Base-by-base conservation (phyloP, 352 stramenopile genomes). In the Phytophthora aleatoria region DNA sequence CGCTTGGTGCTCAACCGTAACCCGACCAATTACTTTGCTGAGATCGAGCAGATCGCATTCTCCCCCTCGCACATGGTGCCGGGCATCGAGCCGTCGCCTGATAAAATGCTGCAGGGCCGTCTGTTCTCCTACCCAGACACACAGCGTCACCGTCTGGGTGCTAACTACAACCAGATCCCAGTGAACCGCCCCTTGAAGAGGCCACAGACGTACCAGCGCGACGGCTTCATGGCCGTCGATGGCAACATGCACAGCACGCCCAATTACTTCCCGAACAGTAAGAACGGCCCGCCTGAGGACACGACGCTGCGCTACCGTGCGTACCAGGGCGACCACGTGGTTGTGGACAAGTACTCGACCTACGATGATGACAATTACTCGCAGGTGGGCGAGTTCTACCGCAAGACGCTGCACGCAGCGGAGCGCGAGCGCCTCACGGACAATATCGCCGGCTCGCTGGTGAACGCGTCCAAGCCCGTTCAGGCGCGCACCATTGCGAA, bases 1-100 rank as follows among this genome's bases (percentile, higher is more conserved):
- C 67, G 77, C 9, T 73, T 98, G 20, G 90, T 97, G 30, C 77
- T 98, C 5, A 97, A 98, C 77, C 76, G 85, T 48, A 98, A 98
- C 67, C 92, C 93, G 20, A 73, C 79, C 35, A 97, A 98, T 72
- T 98, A 98, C 76, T 97, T 97, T 64, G 89, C 89, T n/a, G 89
- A 98, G 72, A 86, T 98, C 5, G 93, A 98, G 76, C 93, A 98
- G 61, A 64, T 96, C 7, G 92, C 92, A 7, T 97, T 98, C 73
- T 87, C 84, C 6, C 93, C 93, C n/a, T 83, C 85, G 30, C 87
- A 98, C 65, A 80, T 98, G 69, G 83, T 98, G 35, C 91, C 92
- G 1, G 92, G 92, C n/a, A 94, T 98, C 49, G 88, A 97, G 54
- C 83, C 90, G 3, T 81, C 71, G 27, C 61, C 65, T 2, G 91